Evolutionary conservation across 441 rosid species (phyloP).

Genomic region (Erodium texanum): DNA sequence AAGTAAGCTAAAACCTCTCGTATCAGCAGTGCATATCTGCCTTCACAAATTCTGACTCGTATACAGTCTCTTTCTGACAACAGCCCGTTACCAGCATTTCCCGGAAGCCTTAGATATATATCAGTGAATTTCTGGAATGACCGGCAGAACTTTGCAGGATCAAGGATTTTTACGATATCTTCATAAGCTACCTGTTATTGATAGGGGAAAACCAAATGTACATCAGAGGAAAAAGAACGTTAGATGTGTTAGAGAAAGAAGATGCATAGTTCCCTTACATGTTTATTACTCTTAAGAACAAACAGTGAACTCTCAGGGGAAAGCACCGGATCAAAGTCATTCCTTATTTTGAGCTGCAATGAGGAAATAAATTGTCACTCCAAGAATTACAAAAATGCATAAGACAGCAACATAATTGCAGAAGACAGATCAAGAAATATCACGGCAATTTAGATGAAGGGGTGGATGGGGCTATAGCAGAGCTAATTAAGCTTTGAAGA

Average conservation of each 20-base stretch:
- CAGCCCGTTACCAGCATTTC: constrained; percentile 73
- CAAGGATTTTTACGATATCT: constrained; percentile 85
- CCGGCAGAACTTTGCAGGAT: constrained; percentile 66
- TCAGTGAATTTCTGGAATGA: constrained; percentile 93
- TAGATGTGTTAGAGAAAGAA: constrained; percentile 17
- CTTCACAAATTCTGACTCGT: constrained; percentile 95
- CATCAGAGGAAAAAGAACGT: constrained; percentile 21
- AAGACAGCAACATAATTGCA: constrained; percentile 7
- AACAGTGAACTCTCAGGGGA: constrained; percentile 99
- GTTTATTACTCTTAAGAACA: constrained; percentile 88
- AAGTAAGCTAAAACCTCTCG: constrained; percentile 60
- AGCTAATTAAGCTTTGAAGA: neutral
- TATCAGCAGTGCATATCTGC: constrained; percentile 94
- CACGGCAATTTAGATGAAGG: neutral
- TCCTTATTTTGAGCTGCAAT: constrained; percentile 90
- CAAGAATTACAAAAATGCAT: neutral
- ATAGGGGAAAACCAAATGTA: constrained; percentile 10
- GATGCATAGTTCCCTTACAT: constrained; percentile 37
- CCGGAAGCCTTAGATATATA: constrained; percentile 80
- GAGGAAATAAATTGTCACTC: constrained; percentile 13
- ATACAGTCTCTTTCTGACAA: constrained; percentile 88
- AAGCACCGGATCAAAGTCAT: constrained; percentile 99
- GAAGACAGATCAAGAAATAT: constrained; percentile 1
- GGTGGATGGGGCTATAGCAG: neutral
- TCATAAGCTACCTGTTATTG: constrained; percentile 65